A percentile compares a stretch with the other conserved stretches of the same genome.
Conservation (phyloP, 139 green algal species). For the Chlorella sorokiniana region DNA sequence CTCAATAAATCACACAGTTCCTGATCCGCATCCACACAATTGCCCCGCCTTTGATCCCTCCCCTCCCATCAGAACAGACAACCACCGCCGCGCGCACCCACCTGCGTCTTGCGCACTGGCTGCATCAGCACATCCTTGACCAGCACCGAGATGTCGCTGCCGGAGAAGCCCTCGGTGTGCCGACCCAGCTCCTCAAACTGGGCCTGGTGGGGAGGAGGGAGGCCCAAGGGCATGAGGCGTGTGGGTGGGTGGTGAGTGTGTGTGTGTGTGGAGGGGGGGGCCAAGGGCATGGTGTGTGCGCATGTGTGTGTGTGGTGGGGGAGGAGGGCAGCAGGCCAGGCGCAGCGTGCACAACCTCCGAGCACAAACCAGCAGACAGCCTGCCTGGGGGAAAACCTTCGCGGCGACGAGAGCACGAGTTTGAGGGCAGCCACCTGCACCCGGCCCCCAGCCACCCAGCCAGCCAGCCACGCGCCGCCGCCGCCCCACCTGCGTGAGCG, state of each 20-base stretch:
- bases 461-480: not conserved
- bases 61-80: not conserved
- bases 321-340: not conserved
- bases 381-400: not conserved
- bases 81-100: not conserved
- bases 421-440: too few species aligned
- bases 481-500: conserved; percentile 54
- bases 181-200: conserved; percentile 86
- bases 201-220: conserved; percentile 36
- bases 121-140: conserved; percentile 99
- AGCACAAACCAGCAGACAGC: not conserved
- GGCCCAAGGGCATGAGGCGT: not conserved
- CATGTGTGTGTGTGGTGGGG: not conserved
- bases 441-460: not conserved
- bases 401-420: too few species aligned
- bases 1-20: not conserved
- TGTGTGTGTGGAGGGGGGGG: too few species aligned
- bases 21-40: conserved; percentile 24
- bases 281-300: not conserved
- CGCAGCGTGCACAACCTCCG: not conserved
- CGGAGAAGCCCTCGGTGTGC: conserved; percentile 91
- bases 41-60: not conserved
- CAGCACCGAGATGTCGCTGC: conserved; percentile 77
- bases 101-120: conserved; percentile 90
- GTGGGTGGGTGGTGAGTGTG: too few species aligned